These are phyloP conservation scores for Patellaria atrata DNA, from an alignment of 495 filamentous ascomycete species.

Conservation along the genomic window DNA sequence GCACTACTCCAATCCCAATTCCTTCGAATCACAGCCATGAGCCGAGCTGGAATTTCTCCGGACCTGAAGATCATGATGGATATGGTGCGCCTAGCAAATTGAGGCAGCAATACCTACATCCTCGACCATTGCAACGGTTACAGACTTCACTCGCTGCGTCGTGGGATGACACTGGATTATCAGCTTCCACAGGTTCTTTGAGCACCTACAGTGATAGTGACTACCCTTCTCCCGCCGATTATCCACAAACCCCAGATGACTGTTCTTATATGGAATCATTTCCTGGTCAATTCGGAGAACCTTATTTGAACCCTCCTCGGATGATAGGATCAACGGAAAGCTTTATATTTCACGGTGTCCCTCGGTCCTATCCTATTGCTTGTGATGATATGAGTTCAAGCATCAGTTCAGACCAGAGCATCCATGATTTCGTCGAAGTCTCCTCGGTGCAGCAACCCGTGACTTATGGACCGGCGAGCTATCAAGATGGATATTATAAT, in stretches of 20 bases:
- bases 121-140: constrained; percentile 28
- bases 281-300: too few relatives aligned
- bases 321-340: constrained; percentile 19
- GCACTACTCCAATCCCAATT: constrained; percentile 24
- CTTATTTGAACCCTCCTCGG: constrained; percentile 13
- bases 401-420: constrained; percentile 26
- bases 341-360: constrained; percentile 15
- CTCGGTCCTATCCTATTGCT: constrained; percentile 19
- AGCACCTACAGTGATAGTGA: constrained; percentile 33
- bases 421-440: constrained; percentile 20
- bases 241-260: constrained; percentile 25
- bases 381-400: constrained; percentile 25
- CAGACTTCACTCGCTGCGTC: constrained; percentile 27
- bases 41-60: constrained; percentile 22
- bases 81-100: constrained; percentile 19
- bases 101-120: constrained; percentile 13
- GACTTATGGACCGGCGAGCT: constrained; percentile 11
- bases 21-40: constrained; percentile 17
- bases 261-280: constrained; percentile 19
- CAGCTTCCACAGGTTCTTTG: constrained; percentile 30
- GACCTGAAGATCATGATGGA: constrained; percentile 22
- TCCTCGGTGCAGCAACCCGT: constrained; percentile 8
- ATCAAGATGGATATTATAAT: constrained; percentile 16
- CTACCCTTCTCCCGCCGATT: constrained; percentile 32
- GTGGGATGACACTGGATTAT: constrained; percentile 27